Percentiles rank a stretch among this genome's conserved stretches.
These are phyloP conservation scores for Protomyces inouyei DNA, from an alignment of 1,139 yeast genomes.

Conservation along the genomic window DNA sequence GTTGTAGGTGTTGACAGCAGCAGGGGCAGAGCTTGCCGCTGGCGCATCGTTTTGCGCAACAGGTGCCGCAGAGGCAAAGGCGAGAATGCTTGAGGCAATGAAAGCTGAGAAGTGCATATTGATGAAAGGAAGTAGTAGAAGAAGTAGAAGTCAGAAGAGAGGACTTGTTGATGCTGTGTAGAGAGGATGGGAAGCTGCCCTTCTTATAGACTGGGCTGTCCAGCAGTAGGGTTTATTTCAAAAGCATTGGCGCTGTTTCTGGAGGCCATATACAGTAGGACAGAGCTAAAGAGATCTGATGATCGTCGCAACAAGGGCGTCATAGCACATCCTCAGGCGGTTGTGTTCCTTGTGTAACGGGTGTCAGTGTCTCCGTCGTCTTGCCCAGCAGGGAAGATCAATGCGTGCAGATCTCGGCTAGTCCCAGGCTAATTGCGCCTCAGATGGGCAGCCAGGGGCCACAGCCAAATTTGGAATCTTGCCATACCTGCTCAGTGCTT, in stretches of 20 bases:
- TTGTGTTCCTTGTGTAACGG: too few species aligned
- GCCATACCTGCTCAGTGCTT: too few species aligned
- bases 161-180: too few species aligned
- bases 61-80: not conserved
- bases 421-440: too few species aligned
- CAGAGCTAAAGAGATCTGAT: not conserved
- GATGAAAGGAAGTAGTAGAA: not conserved
- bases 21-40: not conserved
- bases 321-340: too few species aligned
- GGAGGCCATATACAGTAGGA: not conserved
- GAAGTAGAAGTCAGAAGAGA: too few species aligned
- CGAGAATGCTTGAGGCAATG: not conserved
- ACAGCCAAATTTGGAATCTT: too few species aligned
- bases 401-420: too few species aligned
- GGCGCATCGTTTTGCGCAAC: slow-evolving; percentile 1
- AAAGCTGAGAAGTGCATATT: not conserved
- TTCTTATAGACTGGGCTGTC: not conserved
- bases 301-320: not conserved
- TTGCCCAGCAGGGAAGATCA: too few species aligned
- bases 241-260: not conserved
- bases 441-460: too few species aligned
- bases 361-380: too few species aligned
- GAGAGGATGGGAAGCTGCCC: not conserved
- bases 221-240: too few species aligned
- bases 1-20: not conserved